Evolutionary conservation across 2,329 filamentous ascomycete species (phyloP).

Genomic region (Pseudogymnoascus sp.): DNA sequence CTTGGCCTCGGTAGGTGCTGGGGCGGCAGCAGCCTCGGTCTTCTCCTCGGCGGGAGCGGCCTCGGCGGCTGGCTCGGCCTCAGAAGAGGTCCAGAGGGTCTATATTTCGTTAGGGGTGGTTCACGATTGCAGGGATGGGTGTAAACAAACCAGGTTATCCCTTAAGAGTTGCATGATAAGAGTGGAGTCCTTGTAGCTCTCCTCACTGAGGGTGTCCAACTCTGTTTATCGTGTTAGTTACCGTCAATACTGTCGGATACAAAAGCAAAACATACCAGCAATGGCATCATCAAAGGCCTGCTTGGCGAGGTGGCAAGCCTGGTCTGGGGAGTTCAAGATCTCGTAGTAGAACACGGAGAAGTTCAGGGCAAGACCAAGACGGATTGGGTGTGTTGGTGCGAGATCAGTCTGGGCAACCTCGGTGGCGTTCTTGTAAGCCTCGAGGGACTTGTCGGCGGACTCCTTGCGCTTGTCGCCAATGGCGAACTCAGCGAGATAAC

Average conservation of each 20-base stretch:
- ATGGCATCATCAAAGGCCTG: constrained; percentile 98
- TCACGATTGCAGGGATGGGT: neutral
- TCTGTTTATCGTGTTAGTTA: constrained; percentile 34
- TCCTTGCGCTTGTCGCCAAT: constrained; percentile 87
- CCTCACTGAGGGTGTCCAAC: constrained; percentile 94
- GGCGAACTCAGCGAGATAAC: constrained; percentile 89
- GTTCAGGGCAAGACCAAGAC: constrained; percentile 93
- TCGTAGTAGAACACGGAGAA: constrained; percentile 99
- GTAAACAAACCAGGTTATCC: constrained; percentile 62
- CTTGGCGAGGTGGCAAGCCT: constrained; percentile 96
- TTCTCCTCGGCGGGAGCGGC: constrained; percentile 43
- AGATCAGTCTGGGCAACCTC: constrained; percentile 97
- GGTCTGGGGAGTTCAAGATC: constrained; percentile 96
- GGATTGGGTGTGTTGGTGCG: constrained; percentile 95
- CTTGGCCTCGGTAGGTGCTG: constrained; percentile 36
- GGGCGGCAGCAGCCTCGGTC: constrained; percentile 47
- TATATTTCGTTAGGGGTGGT: constrained; percentile 36
- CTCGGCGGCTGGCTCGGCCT: constrained; percentile 73
- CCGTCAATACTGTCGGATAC: neutral
- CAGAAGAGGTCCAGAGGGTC: constrained; percentile 99
- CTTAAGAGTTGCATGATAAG: constrained; percentile 98
- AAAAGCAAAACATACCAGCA: constrained; percentile 43
- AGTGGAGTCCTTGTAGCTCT: constrained; percentile 98
- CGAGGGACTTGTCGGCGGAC: constrained; percentile 77
- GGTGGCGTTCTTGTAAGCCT: constrained; percentile 99